Evolutionary conservation across 148 eudicot genomes (phyloP).

Genomic region (Rhododendron griersonianum): DNA sequence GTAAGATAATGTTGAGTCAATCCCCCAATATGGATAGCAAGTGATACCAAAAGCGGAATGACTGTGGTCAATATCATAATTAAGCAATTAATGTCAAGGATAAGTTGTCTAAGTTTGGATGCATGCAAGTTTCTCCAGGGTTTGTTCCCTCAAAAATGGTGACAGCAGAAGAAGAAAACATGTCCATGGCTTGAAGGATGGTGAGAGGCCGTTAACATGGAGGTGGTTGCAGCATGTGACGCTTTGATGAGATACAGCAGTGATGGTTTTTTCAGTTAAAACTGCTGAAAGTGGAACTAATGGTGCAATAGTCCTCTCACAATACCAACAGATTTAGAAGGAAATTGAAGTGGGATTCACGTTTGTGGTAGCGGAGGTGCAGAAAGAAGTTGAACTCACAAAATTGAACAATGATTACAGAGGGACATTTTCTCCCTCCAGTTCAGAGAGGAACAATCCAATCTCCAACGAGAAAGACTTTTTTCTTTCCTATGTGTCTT

Average conservation of each 20-base stretch:
- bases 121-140: background rate
- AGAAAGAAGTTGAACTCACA: background rate
- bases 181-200: background rate
- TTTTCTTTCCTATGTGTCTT: background rate
- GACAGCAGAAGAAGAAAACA: background rate
- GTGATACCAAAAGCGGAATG: background rate
- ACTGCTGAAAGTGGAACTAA: background rate
- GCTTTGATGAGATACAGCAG: background rate
- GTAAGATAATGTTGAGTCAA: background rate
- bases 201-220: background rate
- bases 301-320: background rate
- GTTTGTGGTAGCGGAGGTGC: background rate
- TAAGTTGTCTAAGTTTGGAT: background rate
- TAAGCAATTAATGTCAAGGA: background rate
- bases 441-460: background rate
- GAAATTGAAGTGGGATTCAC: background rate
- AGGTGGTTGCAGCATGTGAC: background rate
- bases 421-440: background rate
- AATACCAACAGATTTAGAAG: background rate
- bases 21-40: background rate
- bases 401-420: background rate
- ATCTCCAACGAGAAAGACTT: background rate
- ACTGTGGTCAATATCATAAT: background rate
- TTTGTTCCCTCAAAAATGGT: background rate
- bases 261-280: background rate